phyloP scores from a whole-genome alignment of 257 asterid species.

The Solanum virginianum region DNA sequence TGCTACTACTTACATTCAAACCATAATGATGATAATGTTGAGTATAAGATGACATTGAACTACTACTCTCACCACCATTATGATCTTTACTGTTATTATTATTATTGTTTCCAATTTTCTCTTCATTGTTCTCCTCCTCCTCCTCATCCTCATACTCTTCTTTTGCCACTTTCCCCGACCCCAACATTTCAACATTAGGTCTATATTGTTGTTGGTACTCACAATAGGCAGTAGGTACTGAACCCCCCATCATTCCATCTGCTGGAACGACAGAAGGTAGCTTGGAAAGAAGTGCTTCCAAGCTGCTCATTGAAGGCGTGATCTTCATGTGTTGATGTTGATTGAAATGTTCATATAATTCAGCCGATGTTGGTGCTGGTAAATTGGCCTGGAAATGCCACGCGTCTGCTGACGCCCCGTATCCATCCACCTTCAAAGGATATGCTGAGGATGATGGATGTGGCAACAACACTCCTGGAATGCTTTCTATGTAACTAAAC shows the following conservation, averaged over 20 bases:
- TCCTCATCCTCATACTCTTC: conserved; percentile 41
- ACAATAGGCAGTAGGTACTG: conserved; percentile 10
- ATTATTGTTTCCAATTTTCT: neutral
- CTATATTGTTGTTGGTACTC: conserved; percentile 34
- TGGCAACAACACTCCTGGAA: conserved; percentile 88
- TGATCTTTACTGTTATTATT: neutral
- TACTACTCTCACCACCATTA: conserved; percentile 29
- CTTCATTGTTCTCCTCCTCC: conserved; percentile 7
- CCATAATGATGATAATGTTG: conserved; percentile 32
- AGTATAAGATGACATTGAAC: conserved; percentile 21
- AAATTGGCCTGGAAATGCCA: conserved; percentile 37
- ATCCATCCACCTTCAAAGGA: conserved; percentile 39
- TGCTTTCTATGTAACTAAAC: conserved; percentile 83
- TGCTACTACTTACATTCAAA: conserved; percentile 53
- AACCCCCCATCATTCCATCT: conserved; percentile 1
- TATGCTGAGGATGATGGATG: conserved; percentile 81
- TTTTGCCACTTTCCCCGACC: conserved; percentile 32
- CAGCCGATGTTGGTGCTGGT: conserved; percentile 7
- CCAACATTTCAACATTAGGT: conserved; percentile 25
- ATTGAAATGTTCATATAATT: conserved; percentile 27
- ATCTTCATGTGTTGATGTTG: conserved; percentile 36
- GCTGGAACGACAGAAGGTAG: conserved; percentile 67
- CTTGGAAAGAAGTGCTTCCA: conserved; percentile 88
- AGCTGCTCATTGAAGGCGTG: conserved; percentile 95
- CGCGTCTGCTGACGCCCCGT: conserved; percentile 24